Evolutionary conservation across 1,284 basidiomycete species (phyloP).

Genomic region (Ustilago vetiveriae): DNA sequence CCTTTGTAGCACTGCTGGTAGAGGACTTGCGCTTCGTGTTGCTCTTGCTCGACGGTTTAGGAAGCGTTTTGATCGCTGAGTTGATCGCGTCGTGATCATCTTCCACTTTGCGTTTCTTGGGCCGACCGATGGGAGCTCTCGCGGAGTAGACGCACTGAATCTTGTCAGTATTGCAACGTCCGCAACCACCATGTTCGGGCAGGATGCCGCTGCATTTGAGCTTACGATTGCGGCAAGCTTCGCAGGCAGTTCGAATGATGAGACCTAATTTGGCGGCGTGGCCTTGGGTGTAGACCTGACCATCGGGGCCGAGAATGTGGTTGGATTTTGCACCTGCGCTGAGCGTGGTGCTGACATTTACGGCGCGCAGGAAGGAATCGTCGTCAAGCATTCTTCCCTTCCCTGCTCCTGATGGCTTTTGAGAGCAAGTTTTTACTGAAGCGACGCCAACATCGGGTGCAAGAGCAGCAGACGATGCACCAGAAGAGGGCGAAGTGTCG

Average conservation of each 20-base stretch:
- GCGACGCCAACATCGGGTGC: too few species aligned
- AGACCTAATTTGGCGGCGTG: slow-evolving; percentile 45
- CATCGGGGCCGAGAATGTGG: slow-evolving; percentile 44
- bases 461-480: background rate
- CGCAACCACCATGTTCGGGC: slow-evolving; percentile 42
- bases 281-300: slow-evolving; percentile 41
- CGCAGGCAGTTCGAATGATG: slow-evolving; percentile 56
- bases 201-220: slow-evolving; percentile 55
- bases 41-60: background rate
- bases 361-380: slow-evolving; percentile 1
- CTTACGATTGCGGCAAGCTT: slow-evolving; percentile 57
- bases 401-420: slow-evolving; percentile 8
- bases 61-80: too few species aligned
- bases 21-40: slow-evolving; percentile 9
- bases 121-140: slow-evolving; percentile 55
- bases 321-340: slow-evolving; percentile 16
- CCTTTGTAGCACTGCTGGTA: background rate
- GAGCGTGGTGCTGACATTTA: background rate
- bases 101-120: slow-evolving; percentile 51
- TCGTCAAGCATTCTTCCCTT: slow-evolving; percentile 19
- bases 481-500: background rate
- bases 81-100: slow-evolving; percentile 7
- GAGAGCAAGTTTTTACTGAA: background rate
- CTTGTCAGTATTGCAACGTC: slow-evolving; percentile 42
- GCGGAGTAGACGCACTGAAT: slow-evolving; percentile 48